phyloP scores from a whole-genome alignment of 2,329 filamentous ascomycete species.

The Xylariaceae sp. region DNA sequence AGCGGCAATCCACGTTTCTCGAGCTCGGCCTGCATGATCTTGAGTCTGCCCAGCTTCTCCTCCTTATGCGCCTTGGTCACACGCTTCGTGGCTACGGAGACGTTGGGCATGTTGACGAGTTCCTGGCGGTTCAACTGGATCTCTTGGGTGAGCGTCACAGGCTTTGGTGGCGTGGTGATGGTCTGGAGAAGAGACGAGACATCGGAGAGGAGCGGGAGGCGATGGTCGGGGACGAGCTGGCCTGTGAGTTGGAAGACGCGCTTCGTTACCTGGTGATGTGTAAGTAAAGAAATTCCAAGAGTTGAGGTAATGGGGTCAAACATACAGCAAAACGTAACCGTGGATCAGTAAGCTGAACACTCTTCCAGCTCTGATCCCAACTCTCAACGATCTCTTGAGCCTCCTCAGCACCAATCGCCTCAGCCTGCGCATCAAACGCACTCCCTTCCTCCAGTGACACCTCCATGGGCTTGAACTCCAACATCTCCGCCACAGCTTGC shows the following conservation, averaged over 20 bases:
- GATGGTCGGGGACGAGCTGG: constrained; percentile 66
- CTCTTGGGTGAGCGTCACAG: constrained; percentile 59
- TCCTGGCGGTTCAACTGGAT: constrained; percentile 40
- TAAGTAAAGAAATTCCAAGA: not conserved
- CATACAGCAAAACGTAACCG: constrained; percentile 71
- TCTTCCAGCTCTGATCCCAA: constrained; percentile 56
- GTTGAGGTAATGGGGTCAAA: constrained; percentile 18
- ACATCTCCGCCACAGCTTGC: constrained; percentile 29
- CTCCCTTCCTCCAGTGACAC: constrained; percentile 6
- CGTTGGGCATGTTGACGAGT: constrained; percentile 56
- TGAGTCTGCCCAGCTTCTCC: constrained; percentile 69
- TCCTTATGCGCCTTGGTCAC: constrained; percentile 70
- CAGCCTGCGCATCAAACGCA: not conserved
- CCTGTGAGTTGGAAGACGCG: constrained; percentile 79
- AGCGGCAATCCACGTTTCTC: constrained; percentile 57
- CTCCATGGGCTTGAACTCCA: constrained; percentile 28
- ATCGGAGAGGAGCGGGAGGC: constrained; percentile 54
- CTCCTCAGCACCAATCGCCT: constrained; percentile 33
- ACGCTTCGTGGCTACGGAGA: constrained; percentile 61
- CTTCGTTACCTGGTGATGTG: constrained; percentile 64
- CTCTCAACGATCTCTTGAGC: constrained; percentile 39
- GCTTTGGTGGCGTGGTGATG: constrained; percentile 51
- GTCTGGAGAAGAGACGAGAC: constrained; percentile 52
- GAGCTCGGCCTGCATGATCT: constrained; percentile 72
- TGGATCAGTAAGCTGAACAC: constrained; percentile 52